Conservation (phyloP, 768 basidiomycete genomes). For the Suillus americanus region DNA sequence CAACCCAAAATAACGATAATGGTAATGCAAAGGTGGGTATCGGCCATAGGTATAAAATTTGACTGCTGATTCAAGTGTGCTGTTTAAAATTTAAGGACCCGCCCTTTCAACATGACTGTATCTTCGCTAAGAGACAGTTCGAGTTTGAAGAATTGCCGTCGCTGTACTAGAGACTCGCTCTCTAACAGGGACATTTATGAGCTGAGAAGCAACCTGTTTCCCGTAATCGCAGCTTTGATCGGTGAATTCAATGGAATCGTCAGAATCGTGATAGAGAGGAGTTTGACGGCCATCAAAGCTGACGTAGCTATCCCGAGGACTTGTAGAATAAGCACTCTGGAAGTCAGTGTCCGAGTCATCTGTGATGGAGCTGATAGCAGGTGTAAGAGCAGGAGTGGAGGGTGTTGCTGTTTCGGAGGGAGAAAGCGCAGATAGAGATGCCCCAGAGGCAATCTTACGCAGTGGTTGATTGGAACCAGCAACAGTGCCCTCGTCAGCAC, state of each 20-base stretch:
- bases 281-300: conserved; percentile 37
- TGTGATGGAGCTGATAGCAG: conserved; percentile 40
- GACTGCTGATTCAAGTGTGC: conserved; percentile 15
- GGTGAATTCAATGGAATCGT: conserved; percentile 31
- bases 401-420: conserved; percentile 24
- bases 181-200: conserved; percentile 39
- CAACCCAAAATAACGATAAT: conserved; percentile 21
- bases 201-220: conserved; percentile 29
- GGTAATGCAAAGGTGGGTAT: conserved; percentile 27
- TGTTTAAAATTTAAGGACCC: conserved; percentile 22
- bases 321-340: conserved; percentile 81
- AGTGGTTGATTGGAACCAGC: conserved; percentile 27
- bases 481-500: conserved; percentile 14
- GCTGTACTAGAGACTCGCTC: conserved; percentile 57
- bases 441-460: conserved; percentile 36
- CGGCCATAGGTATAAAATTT: conserved; percentile 20
- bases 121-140: conserved; percentile 41
- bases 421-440: conserved; percentile 26
- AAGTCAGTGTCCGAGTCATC: conserved; percentile 86
- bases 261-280: conserved; percentile 23
- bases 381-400: conserved; percentile 36
- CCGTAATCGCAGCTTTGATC: conserved; percentile 30
- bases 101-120: conserved; percentile 30
- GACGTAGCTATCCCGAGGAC: conserved; percentile 66
- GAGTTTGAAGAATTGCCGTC: conserved; percentile 46